Evolutionary conservation across 2,329 filamentous ascomycete genomes (phyloP).

Genomic region (Fusarium sublunatum): DNA sequence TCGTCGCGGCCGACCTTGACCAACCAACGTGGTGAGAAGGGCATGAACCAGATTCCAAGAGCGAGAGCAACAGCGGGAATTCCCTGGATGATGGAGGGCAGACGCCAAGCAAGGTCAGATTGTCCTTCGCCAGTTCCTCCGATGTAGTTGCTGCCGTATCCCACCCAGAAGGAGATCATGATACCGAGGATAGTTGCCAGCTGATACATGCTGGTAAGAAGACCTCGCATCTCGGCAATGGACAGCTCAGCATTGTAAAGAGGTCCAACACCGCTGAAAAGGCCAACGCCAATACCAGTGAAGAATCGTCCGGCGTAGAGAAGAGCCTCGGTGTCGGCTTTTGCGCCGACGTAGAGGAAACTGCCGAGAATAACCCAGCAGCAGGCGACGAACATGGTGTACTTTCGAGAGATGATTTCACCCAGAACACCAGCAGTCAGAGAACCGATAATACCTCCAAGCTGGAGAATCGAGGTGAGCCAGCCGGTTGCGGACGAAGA

Average conservation of each 20-base stretch:
- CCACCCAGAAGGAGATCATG: conserved; percentile 62
- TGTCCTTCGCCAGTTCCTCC: conserved; percentile 58
- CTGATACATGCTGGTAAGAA: conserved; percentile 73
- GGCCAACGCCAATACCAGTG: conserved; percentile 61
- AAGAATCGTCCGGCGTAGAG: conserved; percentile 62
- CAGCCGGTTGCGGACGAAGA: conserved; percentile 61
- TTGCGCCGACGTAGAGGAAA: conserved; percentile 59
- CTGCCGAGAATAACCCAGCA: conserved; percentile 59
- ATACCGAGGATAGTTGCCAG: conserved; percentile 56
- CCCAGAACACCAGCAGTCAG: conserved; percentile 60
- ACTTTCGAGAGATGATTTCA: conserved; percentile 62
- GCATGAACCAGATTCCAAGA: conserved; percentile 81
- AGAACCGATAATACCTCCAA: conserved; percentile 62
- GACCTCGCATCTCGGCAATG: conserved; percentile 73
- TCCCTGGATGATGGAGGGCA: conserved; percentile 60
- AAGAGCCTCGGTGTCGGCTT: conserved; percentile 52
- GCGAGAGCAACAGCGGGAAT: conserved; percentile 65
- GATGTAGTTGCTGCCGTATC: conserved; percentile 60
- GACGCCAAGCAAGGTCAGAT: conserved; percentile 56
- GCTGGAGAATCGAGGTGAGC: conserved; percentile 62
- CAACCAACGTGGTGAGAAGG: conserved; percentile 81
- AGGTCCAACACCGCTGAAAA: conserved; percentile 58
- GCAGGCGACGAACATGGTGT: conserved; percentile 63
- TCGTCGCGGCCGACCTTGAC: conserved; percentile 76
- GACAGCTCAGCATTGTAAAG: conserved; percentile 65